phyloP scores from a whole-genome alignment of 768 basidiomycete species.

The Naganishia vishniacii region DNA sequence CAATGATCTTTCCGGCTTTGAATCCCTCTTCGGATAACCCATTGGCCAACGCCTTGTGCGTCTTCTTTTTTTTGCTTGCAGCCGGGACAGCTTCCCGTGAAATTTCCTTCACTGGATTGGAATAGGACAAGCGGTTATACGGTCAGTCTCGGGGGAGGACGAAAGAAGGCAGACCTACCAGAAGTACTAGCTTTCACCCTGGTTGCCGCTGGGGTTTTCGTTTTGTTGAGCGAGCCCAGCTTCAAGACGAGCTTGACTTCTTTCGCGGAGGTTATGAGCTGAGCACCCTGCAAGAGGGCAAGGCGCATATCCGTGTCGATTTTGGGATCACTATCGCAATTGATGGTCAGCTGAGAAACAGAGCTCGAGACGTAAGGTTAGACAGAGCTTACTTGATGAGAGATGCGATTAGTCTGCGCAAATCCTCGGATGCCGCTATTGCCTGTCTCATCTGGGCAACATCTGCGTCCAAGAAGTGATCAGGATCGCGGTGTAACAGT shows the following conservation, averaged over 20 bases:
- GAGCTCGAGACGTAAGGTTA: too few species aligned
- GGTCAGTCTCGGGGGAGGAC: not conserved
- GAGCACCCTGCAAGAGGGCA: conserved; percentile 12
- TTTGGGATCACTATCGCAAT: conserved; percentile 4
- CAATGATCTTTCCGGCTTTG: conserved; percentile 64
- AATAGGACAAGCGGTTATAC: conserved; percentile 11
- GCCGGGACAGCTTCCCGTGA: not conserved
- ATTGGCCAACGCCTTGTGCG: conserved; percentile 65
- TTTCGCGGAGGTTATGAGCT: conserved; percentile 24
- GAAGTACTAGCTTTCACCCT: conserved; percentile 17
- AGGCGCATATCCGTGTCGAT: conserved; percentile 17
- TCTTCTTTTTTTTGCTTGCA: conserved; percentile 50
- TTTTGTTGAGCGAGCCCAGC: conserved; percentile 16
- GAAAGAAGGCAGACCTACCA: conserved; percentile 1
- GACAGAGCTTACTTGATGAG: conserved; percentile 8
- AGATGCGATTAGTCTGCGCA: conserved; percentile 8
- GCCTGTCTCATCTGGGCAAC: conserved; percentile 16
- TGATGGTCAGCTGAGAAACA: not conserved
- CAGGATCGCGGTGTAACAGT: conserved; percentile 2
- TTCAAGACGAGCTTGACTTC: conserved; percentile 25
- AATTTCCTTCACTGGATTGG: conserved; percentile 33
- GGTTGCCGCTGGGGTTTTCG: not conserved
- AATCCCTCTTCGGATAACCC: conserved; percentile 75
- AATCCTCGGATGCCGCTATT: conserved; percentile 6
- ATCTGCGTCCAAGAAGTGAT: conserved; percentile 1